These are phyloP conservation scores for Debaryomyces sp. DNA, from an alignment of 1,139 yeast genomes.

Conservation along the genomic window DNA sequence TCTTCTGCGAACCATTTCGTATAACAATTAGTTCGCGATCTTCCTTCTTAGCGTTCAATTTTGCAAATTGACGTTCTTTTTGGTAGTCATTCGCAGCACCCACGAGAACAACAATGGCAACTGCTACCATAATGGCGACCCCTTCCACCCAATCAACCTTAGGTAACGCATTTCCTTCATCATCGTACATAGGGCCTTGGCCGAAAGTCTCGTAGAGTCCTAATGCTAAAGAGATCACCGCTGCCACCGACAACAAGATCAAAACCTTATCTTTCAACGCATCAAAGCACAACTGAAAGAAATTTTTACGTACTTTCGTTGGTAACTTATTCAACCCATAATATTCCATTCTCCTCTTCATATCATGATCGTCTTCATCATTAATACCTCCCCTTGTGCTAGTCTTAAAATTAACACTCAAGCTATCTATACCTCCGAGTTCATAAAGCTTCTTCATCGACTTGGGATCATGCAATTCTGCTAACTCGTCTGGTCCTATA, in stretches of 20 bases:
- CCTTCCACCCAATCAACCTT: constrained; percentile 98
- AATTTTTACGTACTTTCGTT: constrained; percentile 64
- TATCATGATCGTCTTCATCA: constrained; percentile 28
- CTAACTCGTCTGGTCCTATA: constrained; percentile 32
- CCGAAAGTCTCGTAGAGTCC: constrained; percentile 94
- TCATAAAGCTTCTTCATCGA: constrained; percentile 40
- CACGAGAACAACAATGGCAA: constrained; percentile 84
- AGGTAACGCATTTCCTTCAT: constrained; percentile 73
- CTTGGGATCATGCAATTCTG: constrained; percentile 56
- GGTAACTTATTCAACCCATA: constrained; percentile 80
- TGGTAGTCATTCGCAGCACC: constrained; percentile 96
- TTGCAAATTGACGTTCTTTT: constrained; percentile 91
- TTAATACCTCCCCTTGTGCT: constrained; percentile 48
- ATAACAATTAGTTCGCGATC: constrained; percentile 79
- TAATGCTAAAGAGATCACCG: constrained; percentile 82
- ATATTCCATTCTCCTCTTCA: constrained; percentile 36
- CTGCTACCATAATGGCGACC: constrained; percentile 93
- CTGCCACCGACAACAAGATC: constrained; percentile 81
- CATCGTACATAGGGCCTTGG: constrained; percentile 74
- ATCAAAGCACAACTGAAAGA: constrained; percentile 70
- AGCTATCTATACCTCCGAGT: constrained; percentile 45
- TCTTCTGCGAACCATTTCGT: constrained; percentile 69
- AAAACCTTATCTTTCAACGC: constrained; percentile 92
- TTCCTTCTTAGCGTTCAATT: constrained; percentile 83
- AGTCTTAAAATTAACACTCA: constrained; percentile 37